phyloP scores from a whole-genome alignment of 108 stramenopile genomes.

The Skeletonema potamos region DNA sequence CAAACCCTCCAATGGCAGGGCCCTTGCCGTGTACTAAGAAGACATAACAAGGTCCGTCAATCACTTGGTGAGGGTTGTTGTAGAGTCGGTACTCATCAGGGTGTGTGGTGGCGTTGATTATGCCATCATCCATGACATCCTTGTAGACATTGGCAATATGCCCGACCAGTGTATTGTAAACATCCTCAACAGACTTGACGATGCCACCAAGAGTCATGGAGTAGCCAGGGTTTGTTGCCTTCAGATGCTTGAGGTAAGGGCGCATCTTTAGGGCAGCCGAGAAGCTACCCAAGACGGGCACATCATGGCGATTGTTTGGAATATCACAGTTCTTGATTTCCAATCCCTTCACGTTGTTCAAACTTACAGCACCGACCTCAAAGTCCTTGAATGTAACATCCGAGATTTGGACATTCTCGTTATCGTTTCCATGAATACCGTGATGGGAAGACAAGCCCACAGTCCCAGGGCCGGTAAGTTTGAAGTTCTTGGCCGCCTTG shows the following conservation, averaged over 20 bases:
- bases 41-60: constrained; percentile 31
- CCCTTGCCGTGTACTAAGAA: constrained; percentile 25
- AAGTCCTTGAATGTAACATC: constrained; percentile 17
- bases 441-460: constrained; percentile 29
- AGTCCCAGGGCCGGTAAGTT: constrained; percentile 12
- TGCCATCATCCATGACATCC: background rate
- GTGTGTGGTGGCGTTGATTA: background rate
- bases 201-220: constrained; percentile 1
- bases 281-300: constrained; percentile 3
- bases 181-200: background rate
- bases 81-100: constrained; percentile 8
- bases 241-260: background rate
- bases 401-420: constrained; percentile 10
- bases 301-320: constrained; percentile 3
- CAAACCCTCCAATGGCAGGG: constrained; percentile 27
- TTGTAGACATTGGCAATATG: constrained; percentile 7
- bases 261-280: background rate
- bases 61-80: background rate
- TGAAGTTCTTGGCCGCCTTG: constrained; percentile 7
- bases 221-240: background rate
- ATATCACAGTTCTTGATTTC: constrained; percentile 2
- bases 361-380: constrained; percentile 20
- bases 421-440: constrained; percentile 42
- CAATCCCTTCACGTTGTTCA: constrained; percentile 13
- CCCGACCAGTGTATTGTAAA: background rate